Base-by-base conservation (phyloP, 1,284 basidiomycete species). In the Hortiboletus rubellus region DNA sequence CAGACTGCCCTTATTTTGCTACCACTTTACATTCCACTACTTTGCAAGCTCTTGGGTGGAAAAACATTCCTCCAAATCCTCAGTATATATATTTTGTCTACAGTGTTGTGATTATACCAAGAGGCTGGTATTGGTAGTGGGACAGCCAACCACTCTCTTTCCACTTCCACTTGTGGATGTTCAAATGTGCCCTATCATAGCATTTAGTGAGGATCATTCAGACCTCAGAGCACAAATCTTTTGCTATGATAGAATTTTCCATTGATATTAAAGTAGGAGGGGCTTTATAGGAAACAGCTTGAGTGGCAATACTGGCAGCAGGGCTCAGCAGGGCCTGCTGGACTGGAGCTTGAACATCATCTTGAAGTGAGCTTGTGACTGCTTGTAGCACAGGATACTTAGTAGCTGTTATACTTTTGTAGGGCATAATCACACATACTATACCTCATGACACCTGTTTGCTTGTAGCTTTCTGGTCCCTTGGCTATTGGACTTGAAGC, bases 1-100 rank as follows among this genome's bases (percentile, higher is more conserved):
- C 27, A 66, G 48, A 3, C 53, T n/a, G 10, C 51, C 43, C 34
- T 54, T 17, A 47, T 65, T 63, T 9, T 46, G 9, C 17, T 5
- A 1, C 60, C 64, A 66, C 44, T 50, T 56, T 50, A 63, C 60
- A 38, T 54, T 30, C 60, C 64, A 65, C 2, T 12, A 9, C 46
- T 65, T 62, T 5, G 1, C 22, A 5, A 66, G 58, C 27, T 65
- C 61, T 11, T 37, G 7, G 11, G 54, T 55, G 7, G 54, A 60
- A 4, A 66, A 57, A 49, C 36, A 46, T 1, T 55, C 62, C 30
- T 52, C 41, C 34, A 63, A 7, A 14, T 63, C 59, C 5, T 48
- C 33, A 1, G 60, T 18, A 18, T 18, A 18, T 42, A 9, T 60
- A 22, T 30, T 66, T 60, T 37, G 45, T 51, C 62, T 60, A 65